These are phyloP conservation scores for Blastobotrys chiropterorum DNA, from an alignment of 805 yeast species.

Conservation along the genomic window DNA sequence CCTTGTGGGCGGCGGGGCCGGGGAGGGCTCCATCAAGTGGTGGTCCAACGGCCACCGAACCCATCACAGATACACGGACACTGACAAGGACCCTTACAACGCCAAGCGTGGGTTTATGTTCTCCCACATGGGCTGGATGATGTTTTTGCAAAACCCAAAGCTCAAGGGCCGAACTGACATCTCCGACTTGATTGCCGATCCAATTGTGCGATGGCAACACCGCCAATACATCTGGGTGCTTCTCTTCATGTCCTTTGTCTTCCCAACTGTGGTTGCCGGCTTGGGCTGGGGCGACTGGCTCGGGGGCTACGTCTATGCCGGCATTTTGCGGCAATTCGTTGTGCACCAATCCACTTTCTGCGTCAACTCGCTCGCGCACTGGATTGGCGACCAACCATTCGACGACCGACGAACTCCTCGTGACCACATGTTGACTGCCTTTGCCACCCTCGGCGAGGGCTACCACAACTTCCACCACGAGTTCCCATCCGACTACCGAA, in stretches of 20 bases:
- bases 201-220: slow-evolving; percentile 60
- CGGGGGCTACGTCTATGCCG: slow-evolving; percentile 79
- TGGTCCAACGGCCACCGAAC: slow-evolving; percentile 85
- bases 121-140: slow-evolving; percentile 87
- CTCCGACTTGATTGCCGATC: slow-evolving; percentile 55
- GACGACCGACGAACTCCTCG: slow-evolving; percentile 69
- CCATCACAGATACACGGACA: slow-evolving; percentile 84
- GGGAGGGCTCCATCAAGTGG: slow-evolving; percentile 67
- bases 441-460: slow-evolving; percentile 83
- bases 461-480: slow-evolving; percentile 93
- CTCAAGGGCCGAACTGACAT: slow-evolving; percentile 60
- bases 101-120: slow-evolving; percentile 73
- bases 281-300: slow-evolving; percentile 62
- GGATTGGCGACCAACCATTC: slow-evolving; percentile 65
- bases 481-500: slow-evolving; percentile 85
- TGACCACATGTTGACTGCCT: slow-evolving; percentile 56
- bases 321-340: slow-evolving; percentile 59
- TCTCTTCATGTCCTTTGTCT: slow-evolving; percentile 38
- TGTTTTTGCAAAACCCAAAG: slow-evolving; percentile 60
- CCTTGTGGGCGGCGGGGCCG: slow-evolving; percentile 64
- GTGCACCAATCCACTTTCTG: slow-evolving; percentile 78
- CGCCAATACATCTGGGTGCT: slow-evolving; percentile 58
- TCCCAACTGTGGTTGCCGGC: slow-evolving; percentile 65
- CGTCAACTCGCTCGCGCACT: slow-evolving; percentile 80
- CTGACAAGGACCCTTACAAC: slow-evolving; percentile 83